Conservation (phyloP, 805 yeast genomes). For the Candida arabinofermentans region DNA sequence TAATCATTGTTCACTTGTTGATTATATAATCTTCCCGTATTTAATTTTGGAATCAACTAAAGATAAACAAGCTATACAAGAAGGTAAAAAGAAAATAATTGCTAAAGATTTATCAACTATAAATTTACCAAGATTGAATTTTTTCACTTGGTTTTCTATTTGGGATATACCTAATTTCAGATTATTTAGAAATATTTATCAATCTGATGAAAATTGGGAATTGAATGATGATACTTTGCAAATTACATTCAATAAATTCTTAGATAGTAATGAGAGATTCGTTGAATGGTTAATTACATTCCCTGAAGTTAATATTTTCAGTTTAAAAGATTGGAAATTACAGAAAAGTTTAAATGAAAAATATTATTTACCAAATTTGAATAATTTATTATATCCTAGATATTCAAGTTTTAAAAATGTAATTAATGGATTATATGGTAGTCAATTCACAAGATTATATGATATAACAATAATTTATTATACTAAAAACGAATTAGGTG, state of each 20-base stretch:
- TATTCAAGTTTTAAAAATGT: constrained; percentile 54
- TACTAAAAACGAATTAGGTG: constrained; percentile 3
- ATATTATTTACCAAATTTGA: constrained; percentile 56
- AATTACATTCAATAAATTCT: constrained; percentile 33
- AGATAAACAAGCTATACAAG: constrained; percentile 5
- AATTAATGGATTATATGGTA: constrained; percentile 37
- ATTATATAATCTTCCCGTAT: constrained; percentile 51
- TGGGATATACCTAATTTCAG: constrained; percentile 58
- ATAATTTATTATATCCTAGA: constrained; percentile 73
- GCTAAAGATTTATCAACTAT: constrained; percentile 26
- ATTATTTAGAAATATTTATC: constrained; percentile 42
- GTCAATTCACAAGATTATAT: constrained; percentile 43
- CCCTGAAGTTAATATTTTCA: constrained; percentile 80
- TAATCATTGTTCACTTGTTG: constrained; percentile 70
- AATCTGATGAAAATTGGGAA: constrained; percentile 71
- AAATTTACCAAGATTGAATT: constrained; percentile 43
- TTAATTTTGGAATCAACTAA: constrained; percentile 30
- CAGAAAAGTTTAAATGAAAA: constrained; percentile 55
- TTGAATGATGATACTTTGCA: constrained; percentile 35
- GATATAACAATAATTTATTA: constrained; percentile 53
- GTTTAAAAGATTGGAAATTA: constrained; percentile 40
- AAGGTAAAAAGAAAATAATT: constrained; percentile 12
- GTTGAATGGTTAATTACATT: constrained; percentile 61
- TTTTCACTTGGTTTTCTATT: constrained; percentile 66
- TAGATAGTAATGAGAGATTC: constrained; percentile 7